Evolutionary conservation across 1,284 basidiomycete genomes (phyloP), one percentile per base, ranked within the genome.

Genomic region (Ganoderma leucocontextum): DNA sequence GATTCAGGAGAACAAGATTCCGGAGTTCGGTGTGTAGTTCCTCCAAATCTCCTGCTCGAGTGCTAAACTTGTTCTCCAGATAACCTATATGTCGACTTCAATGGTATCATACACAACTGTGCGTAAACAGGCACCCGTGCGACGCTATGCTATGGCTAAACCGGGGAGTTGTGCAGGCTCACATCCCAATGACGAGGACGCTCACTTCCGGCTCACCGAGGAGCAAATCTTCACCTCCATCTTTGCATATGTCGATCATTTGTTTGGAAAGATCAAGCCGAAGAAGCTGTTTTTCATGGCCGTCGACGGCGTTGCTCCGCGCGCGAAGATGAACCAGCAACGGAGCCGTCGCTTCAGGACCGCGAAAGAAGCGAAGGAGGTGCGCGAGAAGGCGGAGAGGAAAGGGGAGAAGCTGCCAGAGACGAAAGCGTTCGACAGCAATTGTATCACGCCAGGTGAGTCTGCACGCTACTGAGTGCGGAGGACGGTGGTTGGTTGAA

Each of bases 261-360:
- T 99, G 22, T 99, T 99, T 80, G 89, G 92, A 62, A 98, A 97
- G 84, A 98, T 99, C 75, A 98, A 97, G 80, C 98, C 98, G 1
- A 93, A 95, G 85, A 98, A 99, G 79, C 83, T 97, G 7, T 96
- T 97, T 79, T 98, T 97, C 82, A 97, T 99, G 91, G 98, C 98
- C 36, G 92, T 99, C 60, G 98, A 99, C 80, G 98, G 98, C 69
- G 97, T 99, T 17, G 98, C 98, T 0, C 98, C 98, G 2, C 88
- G 98, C 66, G 98, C 98, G 60, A 99, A 99, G 87, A 99, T 99
- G 98, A 99, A 99, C 80, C 97, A 99, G 80, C 98, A 99, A 80
- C 91, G 96, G 44, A 93, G 93, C 77, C 86, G 98, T 63, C 91
- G 98, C 64, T 99, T 99, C 84, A 86, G 97, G 67, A 96, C 97